A percentile compares a stretch with the other conserved stretches of the same genome.
phyloP scores from a whole-genome alignment of 441 rosid species.

The Pelargonium cotyledonis region DNA sequence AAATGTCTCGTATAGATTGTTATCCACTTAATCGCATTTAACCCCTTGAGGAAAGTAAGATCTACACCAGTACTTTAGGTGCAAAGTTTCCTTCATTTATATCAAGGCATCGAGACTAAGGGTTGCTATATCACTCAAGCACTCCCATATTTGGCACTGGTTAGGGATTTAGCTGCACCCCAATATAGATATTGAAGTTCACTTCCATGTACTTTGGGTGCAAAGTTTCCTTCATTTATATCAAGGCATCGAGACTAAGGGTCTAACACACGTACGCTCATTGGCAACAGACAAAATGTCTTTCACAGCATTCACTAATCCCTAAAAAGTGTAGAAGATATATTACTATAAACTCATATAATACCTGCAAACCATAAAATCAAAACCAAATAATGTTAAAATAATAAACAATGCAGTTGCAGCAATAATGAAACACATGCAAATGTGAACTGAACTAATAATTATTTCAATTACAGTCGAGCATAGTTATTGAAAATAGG shows the following conservation, averaged over 20 bases:
- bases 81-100: background rate
- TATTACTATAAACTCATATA: no score
- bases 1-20: background rate
- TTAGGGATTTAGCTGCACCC: background rate
- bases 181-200: background rate
- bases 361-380: no score
- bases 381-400: no score
- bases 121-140: background rate
- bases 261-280: background rate
- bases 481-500: no score
- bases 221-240: background rate
- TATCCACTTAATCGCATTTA: background rate
- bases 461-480: no score
- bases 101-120: background rate
- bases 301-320: background rate
- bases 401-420: no score
- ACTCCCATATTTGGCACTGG: background rate
- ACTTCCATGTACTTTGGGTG: background rate
- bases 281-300: background rate
- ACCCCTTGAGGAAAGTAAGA: background rate
- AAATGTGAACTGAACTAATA: no score
- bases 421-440: no score
- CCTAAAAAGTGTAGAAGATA: no score
- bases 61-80: background rate
- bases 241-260: background rate